Evolutionary conservation across 345 rosid species (phyloP), one percentile per base, ranked within the genome.

Genomic region (Chamaenerion angustifolium): DNA sequence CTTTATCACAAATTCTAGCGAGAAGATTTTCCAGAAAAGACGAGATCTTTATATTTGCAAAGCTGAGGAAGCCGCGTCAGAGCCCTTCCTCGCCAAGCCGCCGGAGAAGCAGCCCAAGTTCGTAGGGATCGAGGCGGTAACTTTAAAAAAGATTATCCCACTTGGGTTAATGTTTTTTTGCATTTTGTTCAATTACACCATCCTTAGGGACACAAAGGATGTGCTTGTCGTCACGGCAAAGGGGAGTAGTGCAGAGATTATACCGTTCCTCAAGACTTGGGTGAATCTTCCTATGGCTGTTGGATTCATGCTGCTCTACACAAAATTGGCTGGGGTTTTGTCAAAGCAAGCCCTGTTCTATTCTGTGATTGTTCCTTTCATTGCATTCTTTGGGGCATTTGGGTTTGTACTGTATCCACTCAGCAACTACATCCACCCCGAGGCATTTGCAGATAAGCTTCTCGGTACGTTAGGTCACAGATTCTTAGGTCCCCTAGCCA

Each of bases 231-330:
- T 90, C 69, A 90, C 98, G 23, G 98, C 98, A 16, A 67, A 78
- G 65, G 98, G 98, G 44, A 90, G 98, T 43, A 79, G 94, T 49
- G 98, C 98, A 0, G 98, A 90, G 71, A 90, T 86, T 58, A 90
- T 90, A 15, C 98, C 95, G 0, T 90, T 90, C 58, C 55, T 90
- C 58, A 90, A 90, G 71, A 90, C 98, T 37, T 90, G 95, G 98
- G 95, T 90, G 45, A 90, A 90, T 71, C 80, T 89, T 62, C 95
- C 97, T 40, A 82, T 89, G 95, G 97, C 97, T 50, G 51, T 89
- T 70, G 97, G 97, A 42, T 89, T 89, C 66, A 89, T 89, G 97
- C 46, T 89, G 71, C 58, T 82, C 8, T 88, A 88, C 71, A 78
- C 88, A 3, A 79, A 80, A 40, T 67, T 88, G 56, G 68, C 97